Evolutionary conservation across 257 asterid genomes (phyloP), one percentile per base, ranked within the genome.

Genomic region (Primulina eburnea): DNA sequence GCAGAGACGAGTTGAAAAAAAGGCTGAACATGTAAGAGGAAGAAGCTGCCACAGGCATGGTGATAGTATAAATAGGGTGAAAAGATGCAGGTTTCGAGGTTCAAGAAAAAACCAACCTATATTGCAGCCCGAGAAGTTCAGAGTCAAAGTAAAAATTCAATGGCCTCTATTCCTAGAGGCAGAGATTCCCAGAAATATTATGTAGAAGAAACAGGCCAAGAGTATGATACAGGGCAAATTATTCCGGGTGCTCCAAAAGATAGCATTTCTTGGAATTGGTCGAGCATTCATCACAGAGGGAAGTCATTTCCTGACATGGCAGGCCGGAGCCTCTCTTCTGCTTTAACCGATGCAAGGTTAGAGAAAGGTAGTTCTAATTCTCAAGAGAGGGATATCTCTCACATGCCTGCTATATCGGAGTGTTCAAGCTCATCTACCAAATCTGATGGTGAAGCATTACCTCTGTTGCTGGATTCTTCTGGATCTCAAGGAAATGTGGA

Each of bases 251-350:
- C 68, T 74, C 92, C 88, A 6, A 77, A 78, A 70, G 88, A 91
- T 71, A 96, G 93, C 16, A 86, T 91, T 77, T 96, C 96, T 53
- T 94, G 87, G 89, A 91, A 91, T 64, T 94, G 97, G 97, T 89
- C 97, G 2, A 85, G 90, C 69, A 91, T 94, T 77, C 99, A 94
- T 71, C 73, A 86, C 72, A 76, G 97, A 64, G 97, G 99, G 29
- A 94, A 85, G 81, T 83, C 97, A 11, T 77, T 89, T 76, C 88
- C 91, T 60, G 97, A 94, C 81, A 70, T 79, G 81, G 97, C 97
- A 6, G 99, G 97, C 52, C 82, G 87, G 68, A 89, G 96, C 80
- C 85, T 94, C 57, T 89, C 96, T 66, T 94, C 95, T 82, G 97
- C 97, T 29, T 75, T 89, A 72, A 83, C 96, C 11, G 97, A 89